Conservation (phyloP, 257 asterid species). For the Salvia miltiorrhiza region DNA sequence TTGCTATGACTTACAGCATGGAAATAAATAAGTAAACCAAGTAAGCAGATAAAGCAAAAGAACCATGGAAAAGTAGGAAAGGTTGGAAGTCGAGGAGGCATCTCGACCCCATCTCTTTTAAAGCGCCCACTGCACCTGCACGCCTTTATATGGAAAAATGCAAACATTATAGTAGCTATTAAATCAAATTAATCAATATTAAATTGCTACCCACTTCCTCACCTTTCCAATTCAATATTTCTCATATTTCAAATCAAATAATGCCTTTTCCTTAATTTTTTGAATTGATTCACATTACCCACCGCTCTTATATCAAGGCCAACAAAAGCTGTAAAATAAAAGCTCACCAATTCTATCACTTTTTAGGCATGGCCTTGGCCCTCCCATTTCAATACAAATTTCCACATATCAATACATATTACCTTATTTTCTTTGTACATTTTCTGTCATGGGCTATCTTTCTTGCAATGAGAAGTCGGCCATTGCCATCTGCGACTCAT, state of each 20-base stretch:
- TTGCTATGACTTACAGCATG: constrained; percentile 65
- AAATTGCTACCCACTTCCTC: constrained; percentile 30
- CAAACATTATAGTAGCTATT: background rate
- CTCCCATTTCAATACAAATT: background rate
- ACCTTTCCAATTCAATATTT: constrained; percentile 26
- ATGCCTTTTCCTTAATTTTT: background rate
- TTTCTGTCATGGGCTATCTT: constrained; percentile 53
- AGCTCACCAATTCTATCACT: constrained; percentile 20
- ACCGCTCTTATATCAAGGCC: constrained; percentile 39
- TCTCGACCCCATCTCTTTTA: constrained; percentile 42
- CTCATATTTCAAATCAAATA: background rate
- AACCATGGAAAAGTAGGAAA: background rate
- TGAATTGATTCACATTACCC: constrained; percentile 27
- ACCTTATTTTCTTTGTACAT: background rate
- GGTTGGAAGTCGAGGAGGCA: constrained; percentile 34
- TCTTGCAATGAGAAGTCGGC: constrained; percentile 74
- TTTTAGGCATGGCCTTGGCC: constrained; percentile 41
- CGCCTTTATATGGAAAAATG: constrained; percentile 38
- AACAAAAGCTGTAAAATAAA: constrained; percentile 26
- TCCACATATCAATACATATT: background rate
- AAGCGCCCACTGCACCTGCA: constrained; percentile 38
- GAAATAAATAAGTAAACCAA: too few relatives aligned
- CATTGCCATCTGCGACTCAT: constrained; percentile 61
- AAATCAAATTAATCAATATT: background rate
- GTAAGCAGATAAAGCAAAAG: too few relatives aligned